Evolutionary conservation across 805 yeast species (phyloP), one percentile per base, ranked within the genome.

Genomic region (Pichia membranifaciens): DNA sequence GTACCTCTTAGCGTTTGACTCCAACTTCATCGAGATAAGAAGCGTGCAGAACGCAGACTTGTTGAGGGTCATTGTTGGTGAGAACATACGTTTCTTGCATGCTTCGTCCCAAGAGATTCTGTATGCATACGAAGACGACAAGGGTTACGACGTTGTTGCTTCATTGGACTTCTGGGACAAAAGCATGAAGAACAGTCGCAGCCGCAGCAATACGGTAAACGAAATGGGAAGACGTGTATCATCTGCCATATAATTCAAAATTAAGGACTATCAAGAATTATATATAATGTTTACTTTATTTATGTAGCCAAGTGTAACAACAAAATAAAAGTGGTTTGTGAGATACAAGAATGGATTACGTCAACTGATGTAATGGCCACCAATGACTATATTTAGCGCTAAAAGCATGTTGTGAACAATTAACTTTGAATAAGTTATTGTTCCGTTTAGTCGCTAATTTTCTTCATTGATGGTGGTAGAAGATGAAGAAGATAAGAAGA

Each of bases 51-150:
- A 87, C 16, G 89, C 93, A 3, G 95, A 84, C 54, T 69, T 93
- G 50, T 75, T 90, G 34, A 74, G 96, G 51, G 90, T 93, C n/a
- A 83, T 93, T 48, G 76, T 86, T 16, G 98, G 96, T 2, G 97
- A 89, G 50, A 89, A 89, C 62, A 90, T 93, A 50, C 71, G 98
- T 48, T 80, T 90, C 59, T 68, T 90, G 56, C 96, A 91, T 61
- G 83, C 89, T 45, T 85, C 87, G 48, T 89, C 95, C 28, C 96
- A 90, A 62, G 98, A 91, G 67, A 91, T 95, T 22, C 67, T 91
- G 60, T 91, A 90, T 64, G 96, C 88, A 0, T 87, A 89, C 60
- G 97, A 89, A 61, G 87, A 85, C 58, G 96, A 87, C 51, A 78
- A 78, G 50, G 98, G 98, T 3, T 83, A 79, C 55, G 98, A 93